Evolutionary conservation across 371 early-diverging fungal genomes (phyloP).

Genomic region (Parasitella parasitica): DNA sequence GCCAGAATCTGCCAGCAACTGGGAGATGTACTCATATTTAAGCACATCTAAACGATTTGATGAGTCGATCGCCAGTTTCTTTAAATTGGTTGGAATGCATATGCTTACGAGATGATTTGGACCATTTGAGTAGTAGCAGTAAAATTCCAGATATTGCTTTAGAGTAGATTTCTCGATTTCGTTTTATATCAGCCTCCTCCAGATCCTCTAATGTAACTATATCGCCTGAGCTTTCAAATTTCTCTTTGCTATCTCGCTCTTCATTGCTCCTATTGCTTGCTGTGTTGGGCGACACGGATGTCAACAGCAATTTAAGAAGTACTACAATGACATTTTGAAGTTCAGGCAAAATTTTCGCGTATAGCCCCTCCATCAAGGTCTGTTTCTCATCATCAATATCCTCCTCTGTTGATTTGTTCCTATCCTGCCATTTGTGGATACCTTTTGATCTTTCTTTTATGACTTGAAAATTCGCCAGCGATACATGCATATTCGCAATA

Average conservation of each 20-base stretch:
- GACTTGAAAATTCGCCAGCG: conserved; percentile 59
- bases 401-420: neutral
- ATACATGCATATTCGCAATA: conserved; percentile 58
- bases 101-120: conserved; percentile 67
- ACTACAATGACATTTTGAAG: conserved; percentile 48
- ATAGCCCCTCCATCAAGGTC: neutral
- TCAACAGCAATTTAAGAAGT: conserved; percentile 41
- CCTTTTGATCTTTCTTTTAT: conserved; percentile 49
- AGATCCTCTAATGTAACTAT: conserved; percentile 9
- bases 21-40: conserved; percentile 76
- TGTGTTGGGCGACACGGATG: conserved; percentile 20
- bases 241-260: neutral
- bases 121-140: conserved; percentile 63
- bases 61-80: neutral
- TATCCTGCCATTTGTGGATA: conserved; percentile 36
- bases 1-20: conserved; percentile 80
- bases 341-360: conserved; percentile 39
- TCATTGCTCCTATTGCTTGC: neutral
- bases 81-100: neutral
- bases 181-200: conserved; percentile 49
- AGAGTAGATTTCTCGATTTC: conserved; percentile 77
- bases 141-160: conserved; percentile 75
- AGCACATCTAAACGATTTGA: conserved; percentile 49
- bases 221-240: neutral
- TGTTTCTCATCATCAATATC: neutral